Evolutionary conservation across 805 yeast genomes (phyloP), one percentile per base, ranked within the genome.

Genomic region (Lipomyces kockii): DNA sequence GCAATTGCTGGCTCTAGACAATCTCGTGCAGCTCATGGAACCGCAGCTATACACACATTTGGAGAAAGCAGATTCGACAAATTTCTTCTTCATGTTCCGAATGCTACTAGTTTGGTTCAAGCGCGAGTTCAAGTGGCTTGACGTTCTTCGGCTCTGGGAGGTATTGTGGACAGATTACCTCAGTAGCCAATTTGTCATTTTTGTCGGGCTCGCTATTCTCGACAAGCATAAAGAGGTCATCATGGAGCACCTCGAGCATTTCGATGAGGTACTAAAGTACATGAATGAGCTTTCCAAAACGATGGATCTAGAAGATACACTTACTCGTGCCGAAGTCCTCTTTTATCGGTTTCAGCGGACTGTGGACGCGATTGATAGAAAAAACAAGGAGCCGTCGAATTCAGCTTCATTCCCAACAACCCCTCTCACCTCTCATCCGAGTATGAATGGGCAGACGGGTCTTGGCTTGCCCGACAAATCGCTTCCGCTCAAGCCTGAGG

Each of bases 81-180:
- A 95, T 76, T 83, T 95, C 69, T 95, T 95, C 76, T 95, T 95
- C 82, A 92, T 93, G 74, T 95, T 95, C 82, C 82, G 98, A 68
- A 94, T 95, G 98, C 80, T 95, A 17, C 81, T 95, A 52, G 98
- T 95, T 2, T 93, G 97, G 97, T 95, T 85, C 77, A 95, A 95
- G 77, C 85, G 99, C 60, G 99, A 95, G 75, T 89, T 95, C 70
- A 84, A 83, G 34, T 90, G 94, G 85, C 85, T 85, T 59, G 91
- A 91, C 63, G 90, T 91, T 0, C 80, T 90, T 75, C 81, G 85
- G 35, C 82, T 94, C n/a, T 94, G 98, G 98, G 99, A 94, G 75
- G 87, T 90, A 1, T 81, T 95, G 58, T 91, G 95, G 88, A 94
- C 98, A 0, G 94, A 94, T 78, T 89, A 80, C 74, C 87, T 91